Percentiles rank a stretch among this genome's conserved stretches.
phyloP scores from a whole-genome alignment of 495 filamentous ascomycete species.

The Chaetomium cochliodes region DNA sequence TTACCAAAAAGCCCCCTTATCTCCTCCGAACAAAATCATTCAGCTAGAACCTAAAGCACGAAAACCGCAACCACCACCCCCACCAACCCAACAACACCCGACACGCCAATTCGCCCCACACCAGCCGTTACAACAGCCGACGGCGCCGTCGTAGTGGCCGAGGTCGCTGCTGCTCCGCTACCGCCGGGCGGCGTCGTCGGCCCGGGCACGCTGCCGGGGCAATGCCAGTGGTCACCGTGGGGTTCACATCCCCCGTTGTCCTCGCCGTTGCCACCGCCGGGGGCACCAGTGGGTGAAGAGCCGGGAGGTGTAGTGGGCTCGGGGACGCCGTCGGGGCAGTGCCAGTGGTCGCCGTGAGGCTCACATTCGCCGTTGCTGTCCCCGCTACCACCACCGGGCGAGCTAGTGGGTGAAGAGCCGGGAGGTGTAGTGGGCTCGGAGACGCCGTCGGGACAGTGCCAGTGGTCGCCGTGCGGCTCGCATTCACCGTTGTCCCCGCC shows the following conservation, averaged over 20 bases:
- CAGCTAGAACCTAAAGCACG: too few relatives aligned
- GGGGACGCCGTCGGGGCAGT: not conserved
- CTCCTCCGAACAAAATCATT: too few relatives aligned
- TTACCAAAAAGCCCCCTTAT: too few relatives aligned
- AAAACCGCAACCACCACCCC: too few relatives aligned
- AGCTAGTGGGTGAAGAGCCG: too few relatives aligned
- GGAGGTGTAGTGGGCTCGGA: not conserved
- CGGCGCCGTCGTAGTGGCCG: not conserved
- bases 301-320: not conserved
- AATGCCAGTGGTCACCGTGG: constrained; percentile 17
- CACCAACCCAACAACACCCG: too few relatives aligned
- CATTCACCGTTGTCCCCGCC: not conserved
- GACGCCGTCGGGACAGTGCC: constrained; percentile 9
- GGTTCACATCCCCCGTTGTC: not conserved
- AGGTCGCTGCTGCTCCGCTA: not conserved
- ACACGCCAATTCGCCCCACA: too few relatives aligned
- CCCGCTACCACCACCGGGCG: too few relatives aligned
- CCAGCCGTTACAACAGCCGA: too few relatives aligned
- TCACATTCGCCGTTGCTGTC: not conserved
- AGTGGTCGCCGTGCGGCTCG: constrained; percentile 10
- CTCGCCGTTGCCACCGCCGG: too few relatives aligned
- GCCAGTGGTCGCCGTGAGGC: constrained; percentile 13
- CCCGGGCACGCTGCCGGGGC: constrained; percentile 1
- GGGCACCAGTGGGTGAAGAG: not conserved
- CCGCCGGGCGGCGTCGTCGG: not conserved